Evolutionary conservation across 169 alveolate species (phyloP), one percentile per base, ranked within the genome.

Genomic region (Cyclospora cayetanensis): DNA sequence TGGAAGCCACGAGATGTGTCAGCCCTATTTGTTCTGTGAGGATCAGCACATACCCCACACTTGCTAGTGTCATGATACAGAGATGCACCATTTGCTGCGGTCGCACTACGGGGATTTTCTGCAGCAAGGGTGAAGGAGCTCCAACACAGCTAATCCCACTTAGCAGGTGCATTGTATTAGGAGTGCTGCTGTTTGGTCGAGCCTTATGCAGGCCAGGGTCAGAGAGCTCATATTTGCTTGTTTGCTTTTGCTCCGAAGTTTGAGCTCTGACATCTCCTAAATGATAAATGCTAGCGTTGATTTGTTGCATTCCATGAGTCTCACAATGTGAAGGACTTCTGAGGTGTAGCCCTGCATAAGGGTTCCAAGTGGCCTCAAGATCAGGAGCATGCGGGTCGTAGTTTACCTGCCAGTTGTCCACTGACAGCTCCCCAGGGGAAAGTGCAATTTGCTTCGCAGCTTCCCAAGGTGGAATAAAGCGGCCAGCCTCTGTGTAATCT

Each of bases 311-410:
- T n/a, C 22, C 22, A 18, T 50, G 12, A 50, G 7, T 1, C 0
- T 18, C 63, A 50, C 20, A 18, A 76, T 31, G 4, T 76, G 63
- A 1, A 42, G 86, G 42, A 18, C 4, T 72, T 7, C 1, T 52
- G 4, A 39, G 70, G 66, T 50, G 27, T 42, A 37, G 70, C 46
- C 88, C 88, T 46, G 18, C 88, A 50, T 79, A 72, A 39, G 41
- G 46, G 63, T 79, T 79, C 88, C 66, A 46, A 15, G 88, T 46
- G 20, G 63, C 88, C 15, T 15, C 72, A 29, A 79, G 70, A 12
- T 79, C 88, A 29, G 87, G 42, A 22, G 27, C 31, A 29, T 76
- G 18, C 12, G 87, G 87, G 88, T 31, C 88, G 52, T 29, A 39
- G 88, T 55, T 79, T 79, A 79, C 52, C 72, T 50, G 42, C 43